phyloP scores from a whole-genome alignment of 2,329 filamentous ascomycete species.

The Pezicula neosporulosa region DNA sequence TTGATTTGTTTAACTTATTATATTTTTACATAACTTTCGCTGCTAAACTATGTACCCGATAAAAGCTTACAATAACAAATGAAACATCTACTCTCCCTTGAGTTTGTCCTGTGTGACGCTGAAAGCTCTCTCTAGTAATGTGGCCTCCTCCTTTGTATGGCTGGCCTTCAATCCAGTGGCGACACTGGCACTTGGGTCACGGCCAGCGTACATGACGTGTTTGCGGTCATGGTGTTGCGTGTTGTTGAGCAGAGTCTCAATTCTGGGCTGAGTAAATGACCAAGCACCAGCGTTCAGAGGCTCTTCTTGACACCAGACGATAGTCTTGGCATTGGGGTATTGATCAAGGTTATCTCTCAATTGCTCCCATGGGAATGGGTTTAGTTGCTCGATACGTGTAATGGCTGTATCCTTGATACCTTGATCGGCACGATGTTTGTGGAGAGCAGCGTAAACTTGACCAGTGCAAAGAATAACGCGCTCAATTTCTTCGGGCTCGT shows the following conservation, averaged over 20 bases:
- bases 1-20: too few species aligned
- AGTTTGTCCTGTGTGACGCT: constrained; percentile 65
- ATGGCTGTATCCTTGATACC: constrained; percentile 88
- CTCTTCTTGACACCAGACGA: constrained; percentile 97
- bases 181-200: constrained; percentile 88
- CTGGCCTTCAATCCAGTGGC: constrained; percentile 87
- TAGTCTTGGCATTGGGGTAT: constrained; percentile 96
- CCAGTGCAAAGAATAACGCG: constrained; percentile 93
- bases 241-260: constrained; percentile 93
- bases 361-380: constrained; percentile 98
- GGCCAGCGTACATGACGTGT: constrained; percentile 95
- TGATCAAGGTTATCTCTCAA: constrained; percentile 93
- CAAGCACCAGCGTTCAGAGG: constrained; percentile 95
- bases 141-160: constrained; percentile 90
- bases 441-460: constrained; percentile 86
- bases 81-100: constrained; percentile 46
- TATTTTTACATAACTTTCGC: too few species aligned
- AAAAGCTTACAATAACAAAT: neutral
- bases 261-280: constrained; percentile 95
- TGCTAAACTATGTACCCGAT: too few species aligned
- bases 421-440: constrained; percentile 86
- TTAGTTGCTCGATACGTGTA: constrained; percentile 93
- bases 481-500: constrained; percentile 80
- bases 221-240: constrained; percentile 90
- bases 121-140: constrained; percentile 67